Conservation (phyloP, 805 yeast genomes). For the Aciculoconidium aculeatum region DNA sequence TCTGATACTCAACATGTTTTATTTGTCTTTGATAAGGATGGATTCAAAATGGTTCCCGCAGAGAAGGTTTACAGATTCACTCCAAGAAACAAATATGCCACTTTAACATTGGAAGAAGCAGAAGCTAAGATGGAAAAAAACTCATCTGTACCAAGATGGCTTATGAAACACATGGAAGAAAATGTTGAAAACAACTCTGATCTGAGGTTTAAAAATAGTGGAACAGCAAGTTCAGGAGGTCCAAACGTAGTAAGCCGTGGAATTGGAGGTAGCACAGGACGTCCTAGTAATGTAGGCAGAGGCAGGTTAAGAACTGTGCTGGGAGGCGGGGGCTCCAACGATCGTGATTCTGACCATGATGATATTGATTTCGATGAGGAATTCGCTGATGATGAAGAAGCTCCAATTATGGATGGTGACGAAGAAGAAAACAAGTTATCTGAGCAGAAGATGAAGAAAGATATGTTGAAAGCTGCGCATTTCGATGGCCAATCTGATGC, state of each 20-base stretch:
- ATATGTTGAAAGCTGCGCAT: slow-evolving; percentile 77
- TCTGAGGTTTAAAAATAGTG: slow-evolving; percentile 41
- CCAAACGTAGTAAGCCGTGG: slow-evolving; percentile 4
- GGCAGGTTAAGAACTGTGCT: slow-evolving; percentile 36
- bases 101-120: slow-evolving; percentile 92
- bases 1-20: slow-evolving; percentile 77
- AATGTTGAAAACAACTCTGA: slow-evolving; percentile 44
- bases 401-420: slow-evolving; percentile 93
- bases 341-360: slow-evolving; percentile 74
- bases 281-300: too few species aligned
- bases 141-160: slow-evolving; percentile 81
- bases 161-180: slow-evolving; percentile 81
- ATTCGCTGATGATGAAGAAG: slow-evolving; percentile 98
- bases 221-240: slow-evolving; percentile 6
- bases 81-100: slow-evolving; percentile 88
- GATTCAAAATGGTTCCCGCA: slow-evolving; percentile 91
- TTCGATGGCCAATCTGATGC: slow-evolving; percentile 57
- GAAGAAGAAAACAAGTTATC: slow-evolving; percentile 92
- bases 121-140: slow-evolving; percentile 88
- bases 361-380: slow-evolving; percentile 94
- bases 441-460: slow-evolving; percentile 76
- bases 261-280: slow-evolving; percentile 7
- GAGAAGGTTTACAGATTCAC: slow-evolving; percentile 93
- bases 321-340: slow-evolving; percentile 39
- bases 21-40: slow-evolving; percentile 77